phyloP scores from a whole-genome alignment of 768 basidiomycete species.

The Rhizopogon rudus region DNA sequence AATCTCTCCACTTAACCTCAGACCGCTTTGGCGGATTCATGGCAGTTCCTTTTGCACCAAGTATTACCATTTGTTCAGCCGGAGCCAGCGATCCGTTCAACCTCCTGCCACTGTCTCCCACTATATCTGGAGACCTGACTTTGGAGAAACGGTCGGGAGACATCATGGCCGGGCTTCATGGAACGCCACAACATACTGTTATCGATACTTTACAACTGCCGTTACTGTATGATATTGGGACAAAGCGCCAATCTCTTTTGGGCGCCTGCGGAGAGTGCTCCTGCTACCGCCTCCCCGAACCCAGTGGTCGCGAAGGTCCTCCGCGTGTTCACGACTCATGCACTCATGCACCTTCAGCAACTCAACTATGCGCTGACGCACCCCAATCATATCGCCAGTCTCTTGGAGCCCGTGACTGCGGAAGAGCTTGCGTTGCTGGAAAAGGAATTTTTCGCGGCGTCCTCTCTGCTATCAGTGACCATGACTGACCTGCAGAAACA shows the following conservation, averaged over 20 bases:
- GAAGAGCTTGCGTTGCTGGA: constrained; percentile 72
- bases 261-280: constrained; percentile 54
- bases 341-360: constrained; percentile 78
- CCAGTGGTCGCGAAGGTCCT: constrained; percentile 61
- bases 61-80: constrained; percentile 55
- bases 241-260: constrained; percentile 75
- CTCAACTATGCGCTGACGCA: constrained; percentile 89
- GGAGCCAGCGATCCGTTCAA: constrained; percentile 52
- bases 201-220: constrained; percentile 63
- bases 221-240: constrained; percentile 78
- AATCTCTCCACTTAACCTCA: constrained; percentile 85
- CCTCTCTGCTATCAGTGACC: constrained; percentile 35
- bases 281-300: constrained; percentile 14
- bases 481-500: constrained; percentile 60
- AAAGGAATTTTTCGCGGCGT: constrained; percentile 39
- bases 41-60: constrained; percentile 68
- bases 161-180: constrained; percentile 81
- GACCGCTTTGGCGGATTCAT: constrained; percentile 67
- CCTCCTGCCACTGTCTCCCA: constrained; percentile 52
- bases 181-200: constrained; percentile 68
- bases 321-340: constrained; percentile 60
- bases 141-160: constrained; percentile 43
- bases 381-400: constrained; percentile 79
- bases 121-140: constrained; percentile 63
- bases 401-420: constrained; percentile 72